Evolutionary conservation across 768 basidiomycete species (phyloP).

Genomic region (Leccinum ochraceum): DNA sequence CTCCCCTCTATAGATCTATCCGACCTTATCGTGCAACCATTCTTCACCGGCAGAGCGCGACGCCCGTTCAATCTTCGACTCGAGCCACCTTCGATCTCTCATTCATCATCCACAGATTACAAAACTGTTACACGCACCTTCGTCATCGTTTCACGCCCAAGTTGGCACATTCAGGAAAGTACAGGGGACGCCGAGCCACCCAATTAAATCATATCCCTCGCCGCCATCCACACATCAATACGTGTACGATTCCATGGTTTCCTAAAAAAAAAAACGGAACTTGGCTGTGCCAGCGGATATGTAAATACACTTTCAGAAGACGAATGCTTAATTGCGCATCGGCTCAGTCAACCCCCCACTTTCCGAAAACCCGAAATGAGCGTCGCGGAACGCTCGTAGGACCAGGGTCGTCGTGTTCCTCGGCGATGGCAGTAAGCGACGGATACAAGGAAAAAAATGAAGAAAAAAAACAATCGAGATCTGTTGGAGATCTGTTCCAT

Average conservation of each 20-base stretch:
- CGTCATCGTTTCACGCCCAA: conserved; percentile 5
- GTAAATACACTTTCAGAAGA: conserved; percentile 6
- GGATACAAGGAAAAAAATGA: conserved; percentile 10
- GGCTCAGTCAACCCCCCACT: not conserved
- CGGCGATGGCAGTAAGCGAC: conserved; percentile 11
- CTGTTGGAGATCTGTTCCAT: not conserved
- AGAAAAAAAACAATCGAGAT: not conserved
- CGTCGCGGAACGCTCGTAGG: conserved; percentile 26
- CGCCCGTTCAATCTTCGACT: conserved; percentile 19
- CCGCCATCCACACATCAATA: conserved; percentile 10
- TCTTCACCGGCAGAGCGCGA: conserved; percentile 6
- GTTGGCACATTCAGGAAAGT: not conserved
- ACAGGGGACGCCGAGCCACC: not conserved
- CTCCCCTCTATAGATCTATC: conserved; percentile 17
- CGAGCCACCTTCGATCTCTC: conserved; percentile 3
- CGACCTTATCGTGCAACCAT: conserved; percentile 20
- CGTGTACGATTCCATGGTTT: conserved; percentile 11
- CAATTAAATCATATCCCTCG: not conserved
- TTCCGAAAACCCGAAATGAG: conserved; percentile 17
- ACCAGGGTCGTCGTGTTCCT: not conserved
- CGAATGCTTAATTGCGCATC: conserved; percentile 8
- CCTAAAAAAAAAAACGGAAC: not conserved
- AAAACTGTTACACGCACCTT: conserved; percentile 2
- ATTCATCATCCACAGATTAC: conserved; percentile 6
- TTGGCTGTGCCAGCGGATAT: not conserved